phyloP scores from a whole-genome alignment of 352 stramenopile species.

The Phytophthora vignae region DNA sequence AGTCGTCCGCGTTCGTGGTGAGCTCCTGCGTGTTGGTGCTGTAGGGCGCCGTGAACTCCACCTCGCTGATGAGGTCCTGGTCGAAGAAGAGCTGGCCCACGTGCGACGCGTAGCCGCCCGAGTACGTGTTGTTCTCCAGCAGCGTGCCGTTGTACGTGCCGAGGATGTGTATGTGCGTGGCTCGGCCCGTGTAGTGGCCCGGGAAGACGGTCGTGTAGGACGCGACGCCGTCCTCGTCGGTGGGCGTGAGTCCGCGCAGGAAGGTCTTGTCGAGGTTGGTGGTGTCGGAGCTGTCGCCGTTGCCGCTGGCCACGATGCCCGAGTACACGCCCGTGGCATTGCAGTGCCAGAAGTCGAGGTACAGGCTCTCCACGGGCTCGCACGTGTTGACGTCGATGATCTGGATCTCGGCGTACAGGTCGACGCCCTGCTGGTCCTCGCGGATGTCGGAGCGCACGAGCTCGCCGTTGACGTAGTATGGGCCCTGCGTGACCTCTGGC shows the following conservation, averaged over 20 bases:
- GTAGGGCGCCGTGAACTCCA: slow-evolving; percentile 27
- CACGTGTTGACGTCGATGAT: slow-evolving; percentile 42
- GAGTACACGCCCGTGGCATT: slow-evolving; percentile 37
- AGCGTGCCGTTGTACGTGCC: slow-evolving; percentile 37
- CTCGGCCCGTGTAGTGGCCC: slow-evolving; percentile 31
- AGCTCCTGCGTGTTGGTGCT: slow-evolving; percentile 39
- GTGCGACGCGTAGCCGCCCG: slow-evolving; percentile 25
- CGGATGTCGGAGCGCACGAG: slow-evolving; percentile 29
- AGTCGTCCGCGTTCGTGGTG: slow-evolving; percentile 36
- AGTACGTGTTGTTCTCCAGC: slow-evolving; percentile 18
- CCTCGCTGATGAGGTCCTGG: slow-evolving; percentile 37
- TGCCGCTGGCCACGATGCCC: slow-evolving; percentile 32
- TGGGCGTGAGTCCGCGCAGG: slow-evolving; percentile 26
- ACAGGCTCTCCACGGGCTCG: slow-evolving; percentile 26
- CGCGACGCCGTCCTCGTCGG: slow-evolving; percentile 20
- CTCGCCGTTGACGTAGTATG: slow-evolving; percentile 39
- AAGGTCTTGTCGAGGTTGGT: slow-evolving; percentile 32
- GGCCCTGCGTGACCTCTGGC: slow-evolving; percentile 30
- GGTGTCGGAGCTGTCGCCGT: slow-evolving; percentile 29
- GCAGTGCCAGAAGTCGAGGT: slow-evolving; percentile 42
- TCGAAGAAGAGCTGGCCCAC: slow-evolving; percentile 36
- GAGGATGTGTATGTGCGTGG: slow-evolving; percentile 35
- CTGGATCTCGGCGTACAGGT: slow-evolving; percentile 35
- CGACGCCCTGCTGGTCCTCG: slow-evolving; percentile 29
- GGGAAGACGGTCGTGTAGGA: slow-evolving; percentile 34